Base-by-base conservation (phyloP, 805 yeast species). In the Wickerhamiella occidentalis region DNA sequence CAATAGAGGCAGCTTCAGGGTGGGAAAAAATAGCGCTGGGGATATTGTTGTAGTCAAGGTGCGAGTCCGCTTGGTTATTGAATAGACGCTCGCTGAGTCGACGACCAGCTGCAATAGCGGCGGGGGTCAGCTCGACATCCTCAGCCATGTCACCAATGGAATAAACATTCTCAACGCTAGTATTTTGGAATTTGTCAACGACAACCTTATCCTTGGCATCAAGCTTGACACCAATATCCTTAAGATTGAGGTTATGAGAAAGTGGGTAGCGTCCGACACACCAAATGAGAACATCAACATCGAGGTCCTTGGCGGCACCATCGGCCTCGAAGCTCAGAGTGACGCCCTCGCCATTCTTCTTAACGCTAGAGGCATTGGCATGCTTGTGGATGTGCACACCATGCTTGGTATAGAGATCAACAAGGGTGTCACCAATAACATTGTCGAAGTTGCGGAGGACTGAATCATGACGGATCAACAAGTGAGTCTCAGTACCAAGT, bases 1-100 rank as follows among this genome's bases (percentile, higher is more conserved):
- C 99, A 65, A 90, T 80, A 5, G 94, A 75, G 47, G 96, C 98
- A 6, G 94, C 94, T 69, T 90, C 97, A 28, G 99, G 99, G 67
- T 92, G 99, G 2, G 96, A 80, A 66, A 92, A 92, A n/a, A 92
- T 76, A n/a, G 80, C 99, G 40, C 95, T 82, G 40, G 99, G 98
- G 46, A 92, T 78, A 62, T 88, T 84, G 25, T 64, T 68, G 67
- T 81, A 92, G 64, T 87, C 96, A 65, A 85, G 85, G 63, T 88
- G 86, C 64, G 81, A 84, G 43, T 77, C 65, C 54, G 76, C 77
- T 54, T 74, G 78, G 50, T 88, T 82, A 19, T 96, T 96, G 64
- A 90, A 92, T 52, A 92, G 69, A 64, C 99, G 78, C 71, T 90
- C 88, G 25, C 96, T 78, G 57, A 92, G 75, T 65, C 79, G 85